A percentile compares a stretch with the other conserved stretches of the same genome.
phyloP scores from a whole-genome alignment of 176 grass and related monocot species.

The Microstegium vimineum region DNA sequence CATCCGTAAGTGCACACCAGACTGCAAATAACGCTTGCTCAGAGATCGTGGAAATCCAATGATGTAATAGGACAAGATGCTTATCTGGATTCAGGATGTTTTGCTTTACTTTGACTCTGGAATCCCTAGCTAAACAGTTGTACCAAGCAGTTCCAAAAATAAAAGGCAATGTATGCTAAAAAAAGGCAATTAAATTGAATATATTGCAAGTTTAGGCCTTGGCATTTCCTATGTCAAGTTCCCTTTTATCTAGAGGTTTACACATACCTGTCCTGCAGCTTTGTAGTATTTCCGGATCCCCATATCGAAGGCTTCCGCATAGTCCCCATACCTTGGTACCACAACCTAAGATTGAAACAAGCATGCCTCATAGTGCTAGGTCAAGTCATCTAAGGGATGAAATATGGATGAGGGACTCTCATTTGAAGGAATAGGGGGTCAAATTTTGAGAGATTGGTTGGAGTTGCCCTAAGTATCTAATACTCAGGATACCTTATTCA shows the following conservation, averaged over 20 bases:
- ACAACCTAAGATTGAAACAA: slow-evolving; percentile 66
- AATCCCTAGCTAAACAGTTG: not conserved
- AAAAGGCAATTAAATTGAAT: not conserved
- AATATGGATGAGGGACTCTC: too few species aligned
- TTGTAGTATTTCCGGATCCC: slow-evolving; percentile 83
- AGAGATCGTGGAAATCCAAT: not conserved
- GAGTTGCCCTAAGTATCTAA: too few species aligned
- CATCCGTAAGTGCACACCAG: not conserved
- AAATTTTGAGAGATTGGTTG: too few species aligned
- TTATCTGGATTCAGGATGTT: not conserved
- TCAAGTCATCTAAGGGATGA: not conserved
- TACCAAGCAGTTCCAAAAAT: not conserved
- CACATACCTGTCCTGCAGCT: slow-evolving; percentile 67
- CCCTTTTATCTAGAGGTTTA: not conserved
- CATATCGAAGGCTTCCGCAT: slow-evolving; percentile 58
- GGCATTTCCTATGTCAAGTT: not conserved
- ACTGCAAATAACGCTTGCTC: not conserved
- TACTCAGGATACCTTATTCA: not conserved
- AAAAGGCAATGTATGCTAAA: not conserved
- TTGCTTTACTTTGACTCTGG: not conserved
- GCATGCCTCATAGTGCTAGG: not conserved
- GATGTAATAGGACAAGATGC: not conserved
- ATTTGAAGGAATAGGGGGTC: too few species aligned
- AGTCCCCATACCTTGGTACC: slow-evolving; percentile 79
- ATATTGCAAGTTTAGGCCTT: not conserved